phyloP scores from a whole-genome alignment of 805 yeast genomes.

The Saccharomycopsis fodiens region DNA sequence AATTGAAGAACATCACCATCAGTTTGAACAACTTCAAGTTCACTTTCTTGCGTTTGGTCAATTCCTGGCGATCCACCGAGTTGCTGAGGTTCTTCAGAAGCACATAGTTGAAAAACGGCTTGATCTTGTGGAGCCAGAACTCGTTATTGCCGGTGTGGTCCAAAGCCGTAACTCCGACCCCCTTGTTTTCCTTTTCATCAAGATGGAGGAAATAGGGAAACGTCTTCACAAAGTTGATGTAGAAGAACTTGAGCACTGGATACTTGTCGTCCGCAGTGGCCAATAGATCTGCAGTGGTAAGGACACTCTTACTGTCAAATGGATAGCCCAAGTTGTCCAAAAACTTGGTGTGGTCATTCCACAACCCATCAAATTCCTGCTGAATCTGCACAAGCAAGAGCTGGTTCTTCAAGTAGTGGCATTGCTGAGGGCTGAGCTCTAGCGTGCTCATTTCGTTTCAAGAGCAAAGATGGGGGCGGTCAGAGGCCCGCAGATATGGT shows the following conservation, averaged over 20 bases:
- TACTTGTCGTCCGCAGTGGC: slow-evolving; percentile 32
- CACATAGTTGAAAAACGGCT: slow-evolving; percentile 74
- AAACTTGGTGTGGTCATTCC: slow-evolving; percentile 47
- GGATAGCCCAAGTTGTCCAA: slow-evolving; percentile 73
- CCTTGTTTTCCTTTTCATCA: slow-evolving; percentile 3
- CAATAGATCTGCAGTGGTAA: slow-evolving; percentile 1
- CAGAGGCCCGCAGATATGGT: too few species aligned
- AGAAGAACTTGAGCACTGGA: slow-evolving; percentile 64
- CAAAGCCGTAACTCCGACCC: not conserved
- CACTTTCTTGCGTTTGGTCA: slow-evolving; percentile 61
- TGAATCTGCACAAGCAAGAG: slow-evolving; percentile 55
- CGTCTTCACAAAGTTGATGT: slow-evolving; percentile 51
- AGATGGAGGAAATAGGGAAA: slow-evolving; percentile 58
- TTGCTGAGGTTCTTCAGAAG: slow-evolving; percentile 64
- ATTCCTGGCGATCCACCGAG: slow-evolving; percentile 66
- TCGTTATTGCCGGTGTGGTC: slow-evolving; percentile 40
- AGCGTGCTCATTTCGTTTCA: not conserved
- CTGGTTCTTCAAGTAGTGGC: slow-evolving; percentile 83
- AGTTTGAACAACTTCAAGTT: slow-evolving; percentile 55
- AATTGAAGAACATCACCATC: slow-evolving; percentile 61
- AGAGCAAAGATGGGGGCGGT: too few species aligned
- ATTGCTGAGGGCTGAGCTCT: slow-evolving; percentile 46
- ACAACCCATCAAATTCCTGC: slow-evolving; percentile 52
- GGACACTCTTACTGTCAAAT: slow-evolving; percentile 33
- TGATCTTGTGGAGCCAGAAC: slow-evolving; percentile 77